Conservation (phyloP, 306 rosid species). For the Malus sylvestris region DNA sequence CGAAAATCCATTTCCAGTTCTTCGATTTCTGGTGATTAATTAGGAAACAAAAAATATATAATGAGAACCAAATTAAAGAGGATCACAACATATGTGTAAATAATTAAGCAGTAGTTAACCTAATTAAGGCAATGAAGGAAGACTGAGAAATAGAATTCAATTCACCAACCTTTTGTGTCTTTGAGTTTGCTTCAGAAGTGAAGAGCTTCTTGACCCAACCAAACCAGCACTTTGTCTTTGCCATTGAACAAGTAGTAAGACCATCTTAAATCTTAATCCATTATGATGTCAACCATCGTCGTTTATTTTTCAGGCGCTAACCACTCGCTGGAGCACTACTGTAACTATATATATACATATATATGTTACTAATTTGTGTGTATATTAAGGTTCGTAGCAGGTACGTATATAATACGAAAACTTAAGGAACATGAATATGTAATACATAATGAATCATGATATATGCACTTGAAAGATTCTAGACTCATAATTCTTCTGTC, state of each 20-base stretch:
- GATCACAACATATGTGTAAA: too few species aligned
- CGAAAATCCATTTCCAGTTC: slow-evolving; percentile 53
- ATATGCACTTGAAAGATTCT: background rate
- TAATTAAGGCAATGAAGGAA: background rate
- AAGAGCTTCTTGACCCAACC: slow-evolving; percentile 62
- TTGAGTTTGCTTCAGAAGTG: slow-evolving; percentile 39
- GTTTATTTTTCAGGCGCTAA: slow-evolving; percentile 14
- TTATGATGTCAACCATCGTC: slow-evolving; percentile 12
- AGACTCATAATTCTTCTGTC: background rate
- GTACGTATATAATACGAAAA: too few species aligned
- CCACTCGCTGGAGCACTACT: background rate
- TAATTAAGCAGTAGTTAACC: background rate
- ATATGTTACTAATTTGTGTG: background rate
- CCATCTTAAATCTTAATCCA: slow-evolving; percentile 16
- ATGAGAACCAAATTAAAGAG: slow-evolving; percentile 1
- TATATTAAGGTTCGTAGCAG: too few species aligned
- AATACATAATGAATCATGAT: background rate
- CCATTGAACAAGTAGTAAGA: slow-evolving; percentile 38
- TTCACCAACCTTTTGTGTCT: slow-evolving; percentile 24
- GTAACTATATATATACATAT: background rate
- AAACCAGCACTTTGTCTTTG: slow-evolving; percentile 60
- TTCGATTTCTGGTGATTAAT: slow-evolving; percentile 34
- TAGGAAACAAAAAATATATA: background rate
- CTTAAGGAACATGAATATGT: background rate
- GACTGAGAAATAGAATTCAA: background rate